Percentiles rank a stretch among this genome's conserved stretches.
These are phyloP conservation scores for Alternaria panax DNA, from an alignment of 2,329 filamentous ascomycete genomes.

Conservation along the genomic window DNA sequence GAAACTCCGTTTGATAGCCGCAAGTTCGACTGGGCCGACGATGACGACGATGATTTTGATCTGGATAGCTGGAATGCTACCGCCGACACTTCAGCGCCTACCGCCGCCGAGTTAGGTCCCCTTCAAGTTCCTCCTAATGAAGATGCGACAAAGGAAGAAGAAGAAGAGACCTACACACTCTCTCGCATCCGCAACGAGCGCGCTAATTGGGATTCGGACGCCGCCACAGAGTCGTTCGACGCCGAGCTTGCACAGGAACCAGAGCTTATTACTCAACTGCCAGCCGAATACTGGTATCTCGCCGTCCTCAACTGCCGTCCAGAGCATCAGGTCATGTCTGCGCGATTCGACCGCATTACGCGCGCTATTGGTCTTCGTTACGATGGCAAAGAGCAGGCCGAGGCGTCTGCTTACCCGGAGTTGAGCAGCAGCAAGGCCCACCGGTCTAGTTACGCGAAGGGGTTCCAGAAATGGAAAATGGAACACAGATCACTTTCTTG, in stretches of 20 bases:
- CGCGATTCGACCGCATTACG: neutral
- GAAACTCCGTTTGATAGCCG: neutral
- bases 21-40: slow-evolving; percentile 30
- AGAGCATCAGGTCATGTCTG: neutral
- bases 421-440: slow-evolving; percentile 7
- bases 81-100: slow-evolving; percentile 21
- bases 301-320: neutral
- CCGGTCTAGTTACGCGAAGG: slow-evolving; percentile 10
- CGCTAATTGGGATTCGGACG: neutral
- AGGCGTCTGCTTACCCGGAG: slow-evolving; percentile 21
- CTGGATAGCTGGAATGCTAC: slow-evolving; percentile 21
- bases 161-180: neutral
- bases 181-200: neutral
- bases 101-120: slow-evolving; percentile 10
- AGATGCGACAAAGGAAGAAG: neutral
- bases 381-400: slow-evolving; percentile 10
- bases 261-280: neutral
- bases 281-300: neutral
- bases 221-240: neutral
- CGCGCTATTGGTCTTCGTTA: slow-evolving; percentile 1
- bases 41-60: slow-evolving; percentile 35
- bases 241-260: neutral
- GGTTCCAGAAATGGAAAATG: slow-evolving; percentile 2
- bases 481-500: neutral
- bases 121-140: slow-evolving; percentile 5